These are phyloP conservation scores for Podospora anserina DNA, from an alignment of 495 filamentous ascomycete genomes.

Conservation along the genomic window DNA sequence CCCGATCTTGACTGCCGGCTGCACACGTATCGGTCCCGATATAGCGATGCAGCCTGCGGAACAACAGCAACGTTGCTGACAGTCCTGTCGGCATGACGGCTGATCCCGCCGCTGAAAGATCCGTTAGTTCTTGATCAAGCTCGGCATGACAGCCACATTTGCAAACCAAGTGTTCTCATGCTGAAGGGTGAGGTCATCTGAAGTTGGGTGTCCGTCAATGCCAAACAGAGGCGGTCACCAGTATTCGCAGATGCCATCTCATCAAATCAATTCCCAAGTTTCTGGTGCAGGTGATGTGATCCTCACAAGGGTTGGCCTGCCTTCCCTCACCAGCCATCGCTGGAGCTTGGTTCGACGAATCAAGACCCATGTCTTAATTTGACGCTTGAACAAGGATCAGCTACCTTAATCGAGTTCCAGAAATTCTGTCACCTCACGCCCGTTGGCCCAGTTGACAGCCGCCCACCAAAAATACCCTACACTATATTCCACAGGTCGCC, in stretches of 20 bases:
- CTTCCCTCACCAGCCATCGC: background rate
- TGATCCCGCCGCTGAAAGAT: slow-evolving; percentile 6
- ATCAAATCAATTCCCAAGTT: background rate
- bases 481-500: too few species aligned
- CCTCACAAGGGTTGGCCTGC: background rate
- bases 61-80: background rate
- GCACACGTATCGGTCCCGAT: slow-evolving; percentile 4
- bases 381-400: slow-evolving; percentile 2
- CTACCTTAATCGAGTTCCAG: slow-evolving; percentile 1
- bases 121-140: background rate
- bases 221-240: background rate
- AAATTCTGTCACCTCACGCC: background rate
- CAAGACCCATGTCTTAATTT: background rate
- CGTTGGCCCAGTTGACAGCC: background rate
- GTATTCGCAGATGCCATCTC: background rate
- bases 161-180: too few species aligned
- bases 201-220: background rate
- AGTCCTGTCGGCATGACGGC: background rate
- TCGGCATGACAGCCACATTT: too few species aligned
- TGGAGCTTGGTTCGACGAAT: slow-evolving; percentile 2
- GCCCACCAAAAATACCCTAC: background rate
- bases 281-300: background rate
- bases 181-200: background rate
- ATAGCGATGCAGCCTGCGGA: background rate
- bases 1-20: background rate